Evolutionary conservation across 225 moss, liverwort and hornwort genomes (phyloP), one percentile per base, ranked within the genome.

Genomic region (Ulota crispa): DNA sequence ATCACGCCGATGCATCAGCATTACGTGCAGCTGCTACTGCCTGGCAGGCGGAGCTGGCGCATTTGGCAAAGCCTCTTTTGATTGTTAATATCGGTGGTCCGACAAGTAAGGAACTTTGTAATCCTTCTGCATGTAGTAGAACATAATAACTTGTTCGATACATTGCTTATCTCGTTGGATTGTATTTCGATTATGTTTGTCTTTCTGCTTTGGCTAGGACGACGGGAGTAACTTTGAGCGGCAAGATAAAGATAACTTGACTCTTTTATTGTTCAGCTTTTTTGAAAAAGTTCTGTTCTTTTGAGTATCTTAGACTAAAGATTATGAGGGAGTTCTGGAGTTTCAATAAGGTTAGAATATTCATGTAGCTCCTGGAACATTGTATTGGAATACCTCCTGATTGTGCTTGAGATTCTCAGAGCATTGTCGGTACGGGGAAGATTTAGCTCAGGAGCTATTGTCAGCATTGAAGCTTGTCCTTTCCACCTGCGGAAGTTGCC

Each of bases 51-150:
- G 92, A 83, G 77, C 86, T 97, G 64, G 96, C 94, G 45, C 90
- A 93, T 72, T 88, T 93, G 78, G 86, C 91, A 63, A 97, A 95
- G 80, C 96, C 96, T 68, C 91, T 95, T 23, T 78, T 97, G 64
- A 85, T 97, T 82, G 91, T 97, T 23, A 95, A 97, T 77, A 78
- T 97, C 57, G 96, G 96, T 50, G 96, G 95, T 56, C 92, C 96
- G 65, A 92, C 94, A 85, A 92, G 96, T 97, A 87, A 89, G 92
- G 65, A 66, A 50, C 55, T 64, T 37, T 70, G 75, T 8, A 71
- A 42, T 34, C 30, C 50, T 50, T 73, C 36, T 72, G 66, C 59
- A 50, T 42, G 39, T 65, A 50, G 37, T 71, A 55, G 32, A 66
- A 32, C 26, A 15, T 55, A 43, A 7, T 9, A 59, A 37, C 6